Base-by-base conservation (phyloP, 345 rosid genomes). In the Salix dunnii region DNA sequence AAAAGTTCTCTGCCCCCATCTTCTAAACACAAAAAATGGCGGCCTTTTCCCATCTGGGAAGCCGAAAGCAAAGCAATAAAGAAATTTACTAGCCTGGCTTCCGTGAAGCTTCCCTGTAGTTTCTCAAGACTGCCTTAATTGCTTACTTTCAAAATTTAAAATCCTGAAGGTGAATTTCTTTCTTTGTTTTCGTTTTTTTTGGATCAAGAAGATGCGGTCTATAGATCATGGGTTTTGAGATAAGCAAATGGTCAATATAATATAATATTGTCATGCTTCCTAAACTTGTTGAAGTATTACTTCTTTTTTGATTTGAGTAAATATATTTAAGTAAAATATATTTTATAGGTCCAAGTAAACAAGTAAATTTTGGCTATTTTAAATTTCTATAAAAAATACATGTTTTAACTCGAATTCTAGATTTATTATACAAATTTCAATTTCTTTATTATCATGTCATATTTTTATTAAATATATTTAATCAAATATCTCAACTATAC, bases 311-410 rank as follows among this genome's bases (percentile, higher is more conserved):
- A 33, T 5, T 33, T 6, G 0, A 33, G 6, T 0, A 33, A 33
- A 5, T 4, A 4, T 33, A 33, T 33, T 33, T 33, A 0, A 3
- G 35, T 0, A 4, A 33, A 4, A 33, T 0, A 0, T 33, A 33
- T 0, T 33, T 4, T 33, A 0, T 33, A 0, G 0, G 0, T 4
- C 0, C 6, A 4, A 4, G 5, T 33, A 33, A 33, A 0, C 0
- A 33, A 4, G 6, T 33, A 33, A 33, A 33, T 4, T 33, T 6
- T 0, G 35, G 1, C 5, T 33, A 33, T 33, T 0, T 4, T 33
- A 33, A 6, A 0, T 4, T 33, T 1, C 5, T 33, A 33, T 0
- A 33, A 33, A 5, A 33, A 0, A 33, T 33, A 0, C 1, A 33
- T 0, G 0, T 33, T 6, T 0, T 33, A 0, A 33, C 1, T 33